These are phyloP conservation scores for Takakia lepidozioides DNA, from an alignment of 225 moss, liverwort and hornwort genomes.

Conservation along the genomic window DNA sequence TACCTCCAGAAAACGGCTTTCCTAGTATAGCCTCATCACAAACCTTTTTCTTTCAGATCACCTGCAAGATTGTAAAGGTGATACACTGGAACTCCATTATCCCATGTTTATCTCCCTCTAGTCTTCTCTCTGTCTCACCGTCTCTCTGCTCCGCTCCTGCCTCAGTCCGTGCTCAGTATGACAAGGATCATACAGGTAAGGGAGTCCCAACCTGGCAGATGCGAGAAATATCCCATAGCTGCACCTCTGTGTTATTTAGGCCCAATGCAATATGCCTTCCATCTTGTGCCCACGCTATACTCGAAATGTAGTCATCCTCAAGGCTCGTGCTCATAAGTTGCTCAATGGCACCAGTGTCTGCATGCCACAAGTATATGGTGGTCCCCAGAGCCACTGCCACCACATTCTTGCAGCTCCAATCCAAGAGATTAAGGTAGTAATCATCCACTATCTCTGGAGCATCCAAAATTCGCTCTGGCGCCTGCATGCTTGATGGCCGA, in stretches of 20 bases:
- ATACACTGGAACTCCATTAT: too few species aligned
- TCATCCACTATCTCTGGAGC: slow-evolving; percentile 87
- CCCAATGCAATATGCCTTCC: slow-evolving; percentile 77
- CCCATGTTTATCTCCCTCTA: too few species aligned
- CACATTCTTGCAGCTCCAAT: slow-evolving; percentile 93
- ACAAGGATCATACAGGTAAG: neutral
- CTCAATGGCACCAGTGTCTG: slow-evolving; percentile 74
- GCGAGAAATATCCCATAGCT: slow-evolving; percentile 67
- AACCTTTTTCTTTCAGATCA: too few species aligned
- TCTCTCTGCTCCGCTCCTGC: too few species aligned
- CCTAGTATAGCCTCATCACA: too few species aligned
- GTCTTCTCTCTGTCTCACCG: too few species aligned
- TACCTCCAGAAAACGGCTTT: too few species aligned
- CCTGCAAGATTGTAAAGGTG: neutral
- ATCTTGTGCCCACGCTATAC: slow-evolving; percentile 83
- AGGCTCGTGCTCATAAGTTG: slow-evolving; percentile 66
- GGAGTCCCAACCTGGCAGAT: slow-evolving; percentile 44
- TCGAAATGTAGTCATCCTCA: slow-evolving; percentile 67
- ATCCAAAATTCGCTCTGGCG: slow-evolving; percentile 57
- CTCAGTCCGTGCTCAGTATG: too few species aligned
- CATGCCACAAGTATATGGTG: slow-evolving; percentile 87
- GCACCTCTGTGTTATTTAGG: slow-evolving; percentile 69
- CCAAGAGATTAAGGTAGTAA: slow-evolving; percentile 87
- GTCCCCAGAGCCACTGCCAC: slow-evolving; percentile 81
- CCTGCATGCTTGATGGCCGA: too few species aligned